Conservation (phyloP, 352 stramenopile genomes). For the Globisporangium cystogenes region DNA sequence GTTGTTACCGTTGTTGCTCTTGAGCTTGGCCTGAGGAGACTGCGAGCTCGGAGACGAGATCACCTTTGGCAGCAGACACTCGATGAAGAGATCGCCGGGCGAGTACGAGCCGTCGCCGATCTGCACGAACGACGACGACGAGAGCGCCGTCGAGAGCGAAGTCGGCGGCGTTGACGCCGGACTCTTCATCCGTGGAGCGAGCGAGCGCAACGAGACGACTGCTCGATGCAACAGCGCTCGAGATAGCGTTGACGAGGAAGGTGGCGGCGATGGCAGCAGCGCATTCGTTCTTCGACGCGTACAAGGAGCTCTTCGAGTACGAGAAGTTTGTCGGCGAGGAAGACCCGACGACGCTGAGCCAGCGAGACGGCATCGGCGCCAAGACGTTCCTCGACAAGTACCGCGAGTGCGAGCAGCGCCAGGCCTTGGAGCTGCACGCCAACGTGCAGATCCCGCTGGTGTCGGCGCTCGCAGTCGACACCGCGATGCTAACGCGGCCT, state of each 20-base stretch:
- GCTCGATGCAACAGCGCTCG: too few relatives aligned
- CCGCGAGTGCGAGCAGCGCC: conserved; percentile 28
- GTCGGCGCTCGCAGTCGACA: conserved; percentile 4
- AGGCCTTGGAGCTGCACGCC: conserved; percentile 10
- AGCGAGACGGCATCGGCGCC: conserved; percentile 11
- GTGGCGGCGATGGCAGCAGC: not conserved
- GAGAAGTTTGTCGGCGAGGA: conserved; percentile 34
- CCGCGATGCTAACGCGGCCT: not conserved
- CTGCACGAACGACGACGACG: conserved; percentile 36
- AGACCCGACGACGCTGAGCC: conserved; percentile 4
- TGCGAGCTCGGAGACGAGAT: not conserved
- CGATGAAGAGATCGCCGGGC: conserved; percentile 46
- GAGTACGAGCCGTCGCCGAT: conserved; percentile 51
- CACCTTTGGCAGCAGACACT: conserved; percentile 48
- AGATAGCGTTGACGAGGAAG: not conserved
- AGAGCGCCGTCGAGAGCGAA: conserved; percentile 15
- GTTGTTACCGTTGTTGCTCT: too few relatives aligned
- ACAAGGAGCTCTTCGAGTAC: conserved; percentile 70
- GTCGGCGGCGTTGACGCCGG: conserved; percentile 4
- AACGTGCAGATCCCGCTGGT: conserved; percentile 6
- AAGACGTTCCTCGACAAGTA: conserved; percentile 51
- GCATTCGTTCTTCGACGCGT: conserved; percentile 44
- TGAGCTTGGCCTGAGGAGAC: conserved; percentile 2
- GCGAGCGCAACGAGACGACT: not conserved
- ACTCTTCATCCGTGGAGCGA: conserved; percentile 16